phyloP scores from a whole-genome alignment of 1,284 basidiomycete genomes.

The Spongispora temasekensis region DNA sequence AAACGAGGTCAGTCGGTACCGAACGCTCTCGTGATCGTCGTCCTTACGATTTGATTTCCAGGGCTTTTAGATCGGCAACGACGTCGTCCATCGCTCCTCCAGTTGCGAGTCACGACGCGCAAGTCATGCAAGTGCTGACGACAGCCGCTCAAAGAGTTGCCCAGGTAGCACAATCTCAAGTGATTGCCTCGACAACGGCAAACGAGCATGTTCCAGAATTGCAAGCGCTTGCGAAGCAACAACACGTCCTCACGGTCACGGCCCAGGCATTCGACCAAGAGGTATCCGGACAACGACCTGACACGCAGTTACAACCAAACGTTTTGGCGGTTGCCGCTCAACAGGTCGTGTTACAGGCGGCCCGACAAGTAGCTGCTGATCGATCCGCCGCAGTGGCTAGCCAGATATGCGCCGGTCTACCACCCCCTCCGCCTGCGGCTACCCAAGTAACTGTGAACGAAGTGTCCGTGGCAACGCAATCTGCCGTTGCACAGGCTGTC shows the following conservation, averaged over 20 bases:
- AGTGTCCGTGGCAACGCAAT: conserved; percentile 73
- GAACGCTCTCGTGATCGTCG: neutral
- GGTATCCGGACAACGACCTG: conserved; percentile 53
- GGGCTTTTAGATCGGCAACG: conserved; percentile 30
- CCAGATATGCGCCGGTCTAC: conserved; percentile 42
- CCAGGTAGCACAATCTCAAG: conserved; percentile 68
- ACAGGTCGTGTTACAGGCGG: conserved; percentile 76
- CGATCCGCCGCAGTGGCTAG: conserved; percentile 45
- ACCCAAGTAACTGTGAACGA: conserved; percentile 74
- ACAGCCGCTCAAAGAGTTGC: conserved; percentile 74
- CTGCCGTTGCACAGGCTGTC: conserved; percentile 45
- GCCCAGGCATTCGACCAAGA: conserved; percentile 74
- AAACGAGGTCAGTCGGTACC: conserved; percentile 36
- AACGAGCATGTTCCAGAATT: conserved; percentile 52
- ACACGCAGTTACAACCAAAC: conserved; percentile 44
- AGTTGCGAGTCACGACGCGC: conserved; percentile 47
- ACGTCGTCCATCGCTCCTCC: conserved; percentile 24
- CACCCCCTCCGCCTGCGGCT: conserved; percentile 41
- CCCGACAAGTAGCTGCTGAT: conserved; percentile 63
- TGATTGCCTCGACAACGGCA: conserved; percentile 49
- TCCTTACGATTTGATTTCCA: conserved; percentile 15
- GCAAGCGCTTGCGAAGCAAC: conserved; percentile 73
- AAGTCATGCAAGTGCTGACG: conserved; percentile 74
- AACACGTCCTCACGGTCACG: conserved; percentile 74
- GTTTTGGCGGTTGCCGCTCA: conserved; percentile 71